These are phyloP conservation scores for Globisporangium cederbergense DNA, from an alignment of 352 stramenopile species.

Conservation along the genomic window DNA sequence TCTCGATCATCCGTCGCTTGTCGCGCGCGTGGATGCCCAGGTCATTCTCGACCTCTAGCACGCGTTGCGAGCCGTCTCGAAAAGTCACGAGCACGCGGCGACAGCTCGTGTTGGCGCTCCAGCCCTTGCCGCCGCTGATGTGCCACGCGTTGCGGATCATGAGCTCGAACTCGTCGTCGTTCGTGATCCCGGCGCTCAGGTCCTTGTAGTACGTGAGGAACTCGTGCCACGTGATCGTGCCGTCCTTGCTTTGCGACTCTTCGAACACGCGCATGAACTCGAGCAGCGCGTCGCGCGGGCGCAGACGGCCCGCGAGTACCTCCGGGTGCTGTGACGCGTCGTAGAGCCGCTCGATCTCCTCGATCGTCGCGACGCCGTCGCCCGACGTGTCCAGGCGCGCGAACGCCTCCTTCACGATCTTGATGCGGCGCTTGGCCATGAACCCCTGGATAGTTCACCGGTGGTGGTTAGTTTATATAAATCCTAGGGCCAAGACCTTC, in stretches of 20 bases:
- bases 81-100: slow-evolving; percentile 73
- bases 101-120: slow-evolving; percentile 72
- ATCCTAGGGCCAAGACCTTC: not conserved
- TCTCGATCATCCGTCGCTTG: slow-evolving; percentile 50
- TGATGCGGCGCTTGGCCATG: slow-evolving; percentile 74
- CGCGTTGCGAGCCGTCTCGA: slow-evolving; percentile 57
- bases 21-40: slow-evolving; percentile 43
- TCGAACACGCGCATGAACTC: slow-evolving; percentile 83
- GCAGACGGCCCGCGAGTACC: slow-evolving; percentile 61
- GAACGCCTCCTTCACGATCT: slow-evolving; percentile 88
- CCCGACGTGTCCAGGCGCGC: slow-evolving; percentile 56
- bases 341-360: slow-evolving; percentile 73
- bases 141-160: slow-evolving; percentile 87
- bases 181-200: slow-evolving; percentile 68
- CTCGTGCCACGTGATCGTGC: slow-evolving; percentile 72
- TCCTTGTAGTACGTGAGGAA: slow-evolving; percentile 92
- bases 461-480: not conserved
- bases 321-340: slow-evolving; percentile 81
- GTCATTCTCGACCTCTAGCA: slow-evolving; percentile 73
- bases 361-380: slow-evolving; percentile 55
- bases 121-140: slow-evolving; percentile 73
- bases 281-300: slow-evolving; percentile 62
- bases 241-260: slow-evolving; percentile 31
- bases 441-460: slow-evolving; percentile 33
- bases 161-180: slow-evolving; percentile 86